Evolutionary conservation across 164 flowering plant genomes (phyloP).

Genomic region (Vitis riparia): DNA sequence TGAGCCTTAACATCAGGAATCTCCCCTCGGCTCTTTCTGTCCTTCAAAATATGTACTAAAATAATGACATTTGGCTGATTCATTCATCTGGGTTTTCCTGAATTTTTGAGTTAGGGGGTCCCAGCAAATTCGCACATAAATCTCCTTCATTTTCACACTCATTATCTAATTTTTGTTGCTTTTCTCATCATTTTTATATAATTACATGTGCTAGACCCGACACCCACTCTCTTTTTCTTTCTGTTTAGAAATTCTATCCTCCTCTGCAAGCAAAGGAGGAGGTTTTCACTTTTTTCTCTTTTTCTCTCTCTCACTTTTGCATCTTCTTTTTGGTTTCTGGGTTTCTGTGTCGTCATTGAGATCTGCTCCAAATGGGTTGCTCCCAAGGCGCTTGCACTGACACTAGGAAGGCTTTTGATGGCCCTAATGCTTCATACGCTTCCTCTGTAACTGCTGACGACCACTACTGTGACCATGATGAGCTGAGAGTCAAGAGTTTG

Average conservation of each 20-base stretch:
- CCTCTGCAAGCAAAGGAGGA: constrained; percentile 48
- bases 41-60: no score
- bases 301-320: constrained; percentile 11
- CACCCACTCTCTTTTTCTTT: constrained; percentile 1
- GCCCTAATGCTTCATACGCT: constrained; percentile 9
- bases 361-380: constrained; percentile 49
- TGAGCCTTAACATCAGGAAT: not conserved
- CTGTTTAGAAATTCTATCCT: constrained; percentile 33
- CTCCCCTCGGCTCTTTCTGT: not conserved
- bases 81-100: no score
- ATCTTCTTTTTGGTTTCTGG: constrained; percentile 27
- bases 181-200: no score
- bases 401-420: constrained; percentile 16
- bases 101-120: no score
- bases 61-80: no score
- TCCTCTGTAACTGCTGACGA: constrained; percentile 9
- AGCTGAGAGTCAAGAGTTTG: constrained; percentile 31
- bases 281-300: constrained; percentile 21
- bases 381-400: constrained; percentile 27
- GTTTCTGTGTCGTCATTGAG: constrained; percentile 35
- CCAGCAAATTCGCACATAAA: not conserved
- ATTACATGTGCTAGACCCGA: not conserved
- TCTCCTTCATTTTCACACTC: not conserved
- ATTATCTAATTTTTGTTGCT: not conserved
- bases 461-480: constrained; percentile 21